Evolutionary conservation across 805 yeast species (phyloP).

Genomic region (Myxozyma melibiosi): DNA sequence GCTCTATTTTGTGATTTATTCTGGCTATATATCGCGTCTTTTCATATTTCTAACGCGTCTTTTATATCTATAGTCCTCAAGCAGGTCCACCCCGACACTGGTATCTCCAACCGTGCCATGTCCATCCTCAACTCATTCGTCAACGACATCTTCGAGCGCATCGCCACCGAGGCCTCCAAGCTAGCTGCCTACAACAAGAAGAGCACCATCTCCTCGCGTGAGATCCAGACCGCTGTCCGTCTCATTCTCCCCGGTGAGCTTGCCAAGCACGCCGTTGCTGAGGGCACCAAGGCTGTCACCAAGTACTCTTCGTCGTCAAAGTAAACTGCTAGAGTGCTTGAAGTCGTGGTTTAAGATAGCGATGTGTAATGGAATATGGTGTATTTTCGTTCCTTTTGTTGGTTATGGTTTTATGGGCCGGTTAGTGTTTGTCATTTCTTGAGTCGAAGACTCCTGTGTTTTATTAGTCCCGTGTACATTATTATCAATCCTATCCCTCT

Average conservation of each 20-base stretch:
- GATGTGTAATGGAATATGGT: slow-evolving; percentile 17
- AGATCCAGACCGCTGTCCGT: slow-evolving; percentile 98
- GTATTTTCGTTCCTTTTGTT: slow-evolving; percentile 26
- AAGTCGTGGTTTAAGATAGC: slow-evolving; percentile 9
- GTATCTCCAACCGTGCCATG: slow-evolving; percentile 99
- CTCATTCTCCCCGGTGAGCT: slow-evolving; percentile 97
- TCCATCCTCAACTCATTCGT: slow-evolving; percentile 98
- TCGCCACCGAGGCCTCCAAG: slow-evolving; percentile 96
- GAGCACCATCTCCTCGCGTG: slow-evolving; percentile 97
- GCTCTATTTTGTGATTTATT: neutral
- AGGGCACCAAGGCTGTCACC: slow-evolving; percentile 57
- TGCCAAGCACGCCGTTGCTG: slow-evolving; percentile 98
- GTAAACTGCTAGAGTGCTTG: neutral
- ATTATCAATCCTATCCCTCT: slow-evolving; percentile 12
- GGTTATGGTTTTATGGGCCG: slow-evolving; percentile 31
- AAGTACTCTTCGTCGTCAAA: slow-evolving; percentile 35
- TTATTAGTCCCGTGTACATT: slow-evolving; percentile 30
- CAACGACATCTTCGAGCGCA: slow-evolving; percentile 97
- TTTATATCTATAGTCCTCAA: slow-evolving; percentile 75
- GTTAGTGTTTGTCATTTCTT: slow-evolving; percentile 12
- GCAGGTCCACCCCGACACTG: slow-evolving; percentile 98
- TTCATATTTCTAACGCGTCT: slow-evolving; percentile 20
- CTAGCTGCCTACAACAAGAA: slow-evolving; percentile 98
- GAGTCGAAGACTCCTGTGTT: slow-evolving; percentile 25
- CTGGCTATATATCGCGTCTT: neutral